Percentiles rank a stretch among this genome's conserved stretches.
phyloP scores from a whole-genome alignment of 495 filamentous ascomycete species.

The Neurospora africana region DNA sequence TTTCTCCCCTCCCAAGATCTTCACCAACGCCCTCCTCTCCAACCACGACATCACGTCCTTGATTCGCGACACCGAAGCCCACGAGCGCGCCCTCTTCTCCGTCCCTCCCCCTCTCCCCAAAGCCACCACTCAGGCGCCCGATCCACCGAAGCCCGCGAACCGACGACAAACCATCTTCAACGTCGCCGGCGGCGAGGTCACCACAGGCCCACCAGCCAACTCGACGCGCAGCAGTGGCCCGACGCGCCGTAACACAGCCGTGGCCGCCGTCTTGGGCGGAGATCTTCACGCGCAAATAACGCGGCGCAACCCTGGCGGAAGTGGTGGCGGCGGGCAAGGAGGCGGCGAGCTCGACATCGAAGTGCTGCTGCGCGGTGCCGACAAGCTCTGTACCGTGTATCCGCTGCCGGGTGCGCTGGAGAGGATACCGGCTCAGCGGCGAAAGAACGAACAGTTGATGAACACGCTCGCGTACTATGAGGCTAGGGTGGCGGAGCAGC shows the following conservation, averaged over 20 bases:
- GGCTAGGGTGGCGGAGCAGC: slow-evolving; percentile 64
- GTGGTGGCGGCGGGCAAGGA: slow-evolving; percentile 17
- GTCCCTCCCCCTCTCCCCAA: slow-evolving; percentile 57
- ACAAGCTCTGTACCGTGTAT: slow-evolving; percentile 86
- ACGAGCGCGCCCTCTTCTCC: slow-evolving; percentile 92
- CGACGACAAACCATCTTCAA: slow-evolving; percentile 47
- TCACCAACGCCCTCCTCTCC: slow-evolving; percentile 85
- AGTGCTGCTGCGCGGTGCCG: slow-evolving; percentile 72
- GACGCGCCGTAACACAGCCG: slow-evolving; percentile 65
- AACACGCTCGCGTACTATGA: slow-evolving; percentile 73
- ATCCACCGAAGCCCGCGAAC: slow-evolving; percentile 24
- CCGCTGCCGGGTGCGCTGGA: slow-evolving; percentile 73
- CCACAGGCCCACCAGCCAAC: slow-evolving; percentile 33
- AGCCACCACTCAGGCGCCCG: slow-evolving; percentile 19
- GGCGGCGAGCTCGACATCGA: slow-evolving; percentile 76
- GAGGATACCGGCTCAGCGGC: slow-evolving; percentile 59
- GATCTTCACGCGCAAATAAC: slow-evolving; percentile 78
- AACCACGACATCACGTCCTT: slow-evolving; percentile 85
- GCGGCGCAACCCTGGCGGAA: slow-evolving; percentile 25
- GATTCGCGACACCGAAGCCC: slow-evolving; percentile 89
- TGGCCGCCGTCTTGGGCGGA: slow-evolving; percentile 77
- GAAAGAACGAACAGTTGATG: slow-evolving; percentile 60
- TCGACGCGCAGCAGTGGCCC: slow-evolving; percentile 15
- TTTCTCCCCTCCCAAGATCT: slow-evolving; percentile 86
- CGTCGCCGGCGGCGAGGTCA: slow-evolving; percentile 43